phyloP scores from a whole-genome alignment of 164 flowering plant genomes.

The Houttuynia cordata region DNA sequence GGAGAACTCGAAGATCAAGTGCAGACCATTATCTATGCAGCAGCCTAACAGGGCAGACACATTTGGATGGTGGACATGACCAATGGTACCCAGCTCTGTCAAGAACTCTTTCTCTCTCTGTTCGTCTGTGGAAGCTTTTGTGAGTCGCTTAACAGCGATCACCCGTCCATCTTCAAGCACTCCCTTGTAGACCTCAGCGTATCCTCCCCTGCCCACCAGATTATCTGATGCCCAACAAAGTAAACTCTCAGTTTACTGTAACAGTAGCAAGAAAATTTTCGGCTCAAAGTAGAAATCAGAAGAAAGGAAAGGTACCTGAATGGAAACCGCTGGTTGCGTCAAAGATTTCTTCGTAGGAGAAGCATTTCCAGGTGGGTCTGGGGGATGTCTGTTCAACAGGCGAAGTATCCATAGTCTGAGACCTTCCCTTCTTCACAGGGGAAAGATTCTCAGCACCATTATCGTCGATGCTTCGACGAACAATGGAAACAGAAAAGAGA shows the following conservation, averaged over 20 bases:
- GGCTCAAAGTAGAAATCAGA: neutral
- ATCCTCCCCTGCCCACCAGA: constrained; percentile 87
- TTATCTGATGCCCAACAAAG: constrained; percentile 33
- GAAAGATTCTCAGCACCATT: constrained; percentile 10
- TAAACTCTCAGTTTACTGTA: neutral
- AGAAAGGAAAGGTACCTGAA: constrained; percentile 31
- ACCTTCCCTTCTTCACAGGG: constrained; percentile 1
- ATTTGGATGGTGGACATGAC: constrained; percentile 79
- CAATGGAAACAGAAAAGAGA: constrained; percentile 40
- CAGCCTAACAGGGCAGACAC: constrained; percentile 71
- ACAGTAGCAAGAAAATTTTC: too few species aligned
- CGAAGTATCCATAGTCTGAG: constrained; percentile 6
- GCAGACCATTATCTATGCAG: constrained; percentile 81
- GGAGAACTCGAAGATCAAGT: constrained; percentile 75
- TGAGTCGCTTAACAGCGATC: constrained; percentile 71
- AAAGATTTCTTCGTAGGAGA: constrained; percentile 65
- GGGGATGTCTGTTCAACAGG: constrained; percentile 14
- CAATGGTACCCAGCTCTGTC: constrained; percentile 86
- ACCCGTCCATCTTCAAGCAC: constrained; percentile 44
- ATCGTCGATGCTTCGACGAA: constrained; percentile 28
- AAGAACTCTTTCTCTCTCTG: constrained; percentile 79
- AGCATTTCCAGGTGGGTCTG: constrained; percentile 81
- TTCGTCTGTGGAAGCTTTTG: constrained; percentile 48
- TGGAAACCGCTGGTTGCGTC: constrained; percentile 64
- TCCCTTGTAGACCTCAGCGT: constrained; percentile 91